Evolutionary conservation across 1,139 yeast species (phyloP), one percentile per base, ranked within the genome.

Genomic region (Geotrichum histeridarum): DNA sequence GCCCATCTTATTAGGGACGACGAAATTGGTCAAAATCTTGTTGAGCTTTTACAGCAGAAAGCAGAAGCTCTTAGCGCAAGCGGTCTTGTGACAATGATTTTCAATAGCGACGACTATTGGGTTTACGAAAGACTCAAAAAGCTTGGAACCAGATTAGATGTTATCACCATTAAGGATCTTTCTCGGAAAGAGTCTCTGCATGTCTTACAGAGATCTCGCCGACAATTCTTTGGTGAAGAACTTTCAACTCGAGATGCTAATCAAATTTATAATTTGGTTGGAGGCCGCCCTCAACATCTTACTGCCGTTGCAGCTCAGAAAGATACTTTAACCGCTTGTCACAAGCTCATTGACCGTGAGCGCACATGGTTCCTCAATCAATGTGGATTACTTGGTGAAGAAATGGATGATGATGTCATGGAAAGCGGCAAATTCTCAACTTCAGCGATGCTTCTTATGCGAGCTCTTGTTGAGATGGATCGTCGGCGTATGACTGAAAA

Each of bases 371-470:
- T 86, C 60, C 73, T 87, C 56, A 87, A 86, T 64, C 90, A 86
- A 63, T 86, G 95, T 70, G 94, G 90, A 0, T 72, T 87, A 14
- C 69, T 87, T 8, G 95, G 95, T 1, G 77, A 76, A 61, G 81
- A 76, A 27, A 86, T 87, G 95, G 95, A 87, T 67, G 95, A 87
- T 64, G 95, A 87, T 70, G 95, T 87, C 5, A 85, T 86, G 86
- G 94, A 86, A 59, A 78, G 81, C 59, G 95, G 95, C 6, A 87
- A 87, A 67, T 87, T 87, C 64, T 77, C 90, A 5, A 74, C 84
- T 1, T 78, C 88, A 46, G 93, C 95, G 9, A 86, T 86, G 91
- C 72, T 84, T 18, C 72, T 87, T 53, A 83, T 86, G 81, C 74
- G 80, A 55, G 89, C 80, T 58, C 78, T 87, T 63, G 95, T 86